A percentile compares a stretch with the other conserved stretches of the same genome.
Evolutionary conservation across 1,284 basidiomycete species (phyloP).

Genomic region (Volvariella volvacea): DNA sequence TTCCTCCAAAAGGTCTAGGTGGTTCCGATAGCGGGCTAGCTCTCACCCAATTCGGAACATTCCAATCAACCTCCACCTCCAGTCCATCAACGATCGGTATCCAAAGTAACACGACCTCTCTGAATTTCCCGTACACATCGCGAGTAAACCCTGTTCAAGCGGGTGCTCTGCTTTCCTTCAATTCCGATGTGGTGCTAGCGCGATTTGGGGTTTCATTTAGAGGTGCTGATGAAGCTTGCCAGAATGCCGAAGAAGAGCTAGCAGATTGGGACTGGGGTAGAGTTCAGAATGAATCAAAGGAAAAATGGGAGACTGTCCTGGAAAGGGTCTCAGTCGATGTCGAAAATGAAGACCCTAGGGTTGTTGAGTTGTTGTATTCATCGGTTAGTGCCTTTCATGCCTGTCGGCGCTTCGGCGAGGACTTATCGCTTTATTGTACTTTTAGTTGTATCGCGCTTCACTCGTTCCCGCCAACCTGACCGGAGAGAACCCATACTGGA

Average conservation of each 20-base stretch:
- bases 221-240: conserved; percentile 33
- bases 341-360: too few relatives aligned
- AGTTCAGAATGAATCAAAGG: conserved; percentile 30
- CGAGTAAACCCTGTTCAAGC: conserved; percentile 33
- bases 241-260: conserved; percentile 40
- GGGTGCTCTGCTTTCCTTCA: conserved; percentile 36
- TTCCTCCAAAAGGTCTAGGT: conserved; percentile 12
- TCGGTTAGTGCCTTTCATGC: too few relatives aligned
- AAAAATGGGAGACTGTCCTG: too few relatives aligned
- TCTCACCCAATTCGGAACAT: conserved; percentile 29
- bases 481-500: too few relatives aligned
- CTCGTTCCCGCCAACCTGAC: too few relatives aligned
- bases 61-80: conserved; percentile 26
- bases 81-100: conserved; percentile 28
- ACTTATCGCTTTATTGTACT: too few relatives aligned
- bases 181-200: conserved; percentile 25
- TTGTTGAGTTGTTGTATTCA: too few relatives aligned
- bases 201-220: conserved; percentile 42
- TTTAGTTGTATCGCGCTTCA: too few relatives aligned
- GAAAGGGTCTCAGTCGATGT: too few relatives aligned
- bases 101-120: conserved; percentile 20
- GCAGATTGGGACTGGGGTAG: conserved; percentile 37
- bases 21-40: conserved; percentile 13
- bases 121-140: conserved; percentile 28
- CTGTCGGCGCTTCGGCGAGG: too few relatives aligned